Evolutionary conservation across 768 basidiomycete genomes (phyloP), one percentile per base, ranked within the genome.

Genomic region (Cystobasidium ongulense): DNA sequence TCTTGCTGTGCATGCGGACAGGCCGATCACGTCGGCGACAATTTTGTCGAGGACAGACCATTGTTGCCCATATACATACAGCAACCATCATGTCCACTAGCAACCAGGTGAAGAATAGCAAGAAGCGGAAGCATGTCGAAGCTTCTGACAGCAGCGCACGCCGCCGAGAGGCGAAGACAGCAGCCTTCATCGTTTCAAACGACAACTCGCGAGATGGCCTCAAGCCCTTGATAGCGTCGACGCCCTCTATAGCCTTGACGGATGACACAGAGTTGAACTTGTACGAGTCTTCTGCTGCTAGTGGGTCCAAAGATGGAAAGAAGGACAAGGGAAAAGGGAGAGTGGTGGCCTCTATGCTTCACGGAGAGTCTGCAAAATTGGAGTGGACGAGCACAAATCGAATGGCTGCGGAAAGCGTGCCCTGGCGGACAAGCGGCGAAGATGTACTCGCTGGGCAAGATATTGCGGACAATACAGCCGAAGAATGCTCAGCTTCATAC

Each of bases 281-380:
- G 52, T 71, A 71, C 54, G 54, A 59, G 21, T 54, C 33, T 21
- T 11, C 29, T 18, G 27, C 53, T 29, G 43, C 21, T 23, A 38
- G 39, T 59, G 41, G 41, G 21, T 8, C 33, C 50, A 59, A 61
- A 71, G 31, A 36, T 10, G 36, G 41, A 5, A 67, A 67, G 65
- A 71, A 59, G 54, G 63, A 64, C 36, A 64, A 71, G 53, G 29
- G 35, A 10, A 59, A 71, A 59, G 68, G 33, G 21, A 31, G 68
- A 57, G 31, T 53, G 36, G 23, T 63, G 65, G 27, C 50, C n/a
- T 71, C 68, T 1, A 71, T 71, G 68, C 68, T 71, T 7, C 68
- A 71, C 53, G 68, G 68, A 21, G 68, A 71, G n/a, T 71, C 68
- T 52, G 54, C 53, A 33, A 71, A 71, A 43, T 43, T 71, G 27